Base-by-base conservation (phyloP, 768 basidiomycete genomes). In the Coprinopsis sp. region DNA sequence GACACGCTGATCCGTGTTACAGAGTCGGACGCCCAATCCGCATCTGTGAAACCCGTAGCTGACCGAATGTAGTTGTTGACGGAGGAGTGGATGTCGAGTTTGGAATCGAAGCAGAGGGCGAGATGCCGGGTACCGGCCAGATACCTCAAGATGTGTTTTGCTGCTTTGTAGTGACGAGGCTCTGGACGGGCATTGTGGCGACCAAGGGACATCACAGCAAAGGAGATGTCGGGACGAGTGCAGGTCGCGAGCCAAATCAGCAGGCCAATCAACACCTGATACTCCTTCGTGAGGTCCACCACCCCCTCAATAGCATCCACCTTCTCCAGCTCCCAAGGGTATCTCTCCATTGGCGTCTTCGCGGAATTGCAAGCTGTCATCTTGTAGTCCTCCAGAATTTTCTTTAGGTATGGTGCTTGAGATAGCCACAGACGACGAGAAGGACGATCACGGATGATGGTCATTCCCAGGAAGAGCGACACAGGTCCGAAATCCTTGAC, bases 141-240 rank as follows among this genome's bases (percentile, higher is more conserved):
- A 43, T 69, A 67, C 0, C 54, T 37, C 12, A 63, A 47, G 18
- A 62, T 47, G 21, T 55, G 57, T 41, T 66, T 63, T 2, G 57
- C 58, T 0, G 65, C 64, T 0, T 53, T 41, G 50, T 59, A 54
- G 44, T 69, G 66, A 0, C 30, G 29, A 0, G 4, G 11, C 1
- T 54, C 49, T 0, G 64, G 67, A 14, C 57, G 52, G 0, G 60
- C 48, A 7, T 49, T 54, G 53, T 56, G 62, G 11, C 59, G 60
- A 0, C 64, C 52, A 3, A 71, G 58, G 1, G 34, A 14, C n/a
- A 50, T 44, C 18, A 64, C 61, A 11, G 59, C 52, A 30, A 49
- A 62, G 0, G 60, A 33, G 16, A 70, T 58, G 33, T 72, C 63
- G 0, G 66, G 67, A 2, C 55, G 54, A 3, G 65, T 65, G 4